Base-by-base conservation (phyloP, 306 rosid genomes). In the Begonia peltatifolia region DNA sequence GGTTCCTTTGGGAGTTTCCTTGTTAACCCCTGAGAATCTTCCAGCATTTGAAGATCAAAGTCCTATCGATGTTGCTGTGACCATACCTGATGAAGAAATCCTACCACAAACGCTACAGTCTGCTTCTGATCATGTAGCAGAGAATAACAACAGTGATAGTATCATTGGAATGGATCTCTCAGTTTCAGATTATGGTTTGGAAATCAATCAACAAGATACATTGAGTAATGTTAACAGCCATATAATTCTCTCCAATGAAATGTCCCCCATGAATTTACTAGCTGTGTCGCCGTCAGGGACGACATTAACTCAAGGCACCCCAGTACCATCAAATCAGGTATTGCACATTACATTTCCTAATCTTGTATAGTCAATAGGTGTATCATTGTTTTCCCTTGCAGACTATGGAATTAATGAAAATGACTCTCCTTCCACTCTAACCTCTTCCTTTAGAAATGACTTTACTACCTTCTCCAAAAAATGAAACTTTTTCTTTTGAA, bases 201-300 rank as follows among this genome's bases (percentile, higher is more conserved):
- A 43, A 54, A 47, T 58, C 10, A 64, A 65, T 51, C 77, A 61
- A 63, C 74, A 68, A 63, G 80, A 72, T 52, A 68, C 50, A 63
- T 51, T 43, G 47, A 62, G n/a, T 60, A 57, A 46, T 64, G 53
- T 68, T 9, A 16, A 58, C 66, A 18, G 54, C 58, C 50, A 60
- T 38, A 69, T 64, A 59, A 18, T 66, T 62, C 64, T 9, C 42
- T 30, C 57, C 60, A 68, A 18, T 59, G 78, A 64, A 68, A 56
- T 57, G 58, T 14, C 80, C 11, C 68, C 23, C 65, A 62, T 14
- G 50, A 42, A 52, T 16, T 47, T 51, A 20, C 58, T 63, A 50
- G 52, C 63, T 56, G 43, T 51, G 65, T 41, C 53, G 41, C 61
- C 65, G 46, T 55, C 63, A 60, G 43, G 50, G 68, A 42, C 55